Evolutionary conservation across 148 eudicot genomes (phyloP).

Genomic region (Rhododendron ferrugineum): DNA sequence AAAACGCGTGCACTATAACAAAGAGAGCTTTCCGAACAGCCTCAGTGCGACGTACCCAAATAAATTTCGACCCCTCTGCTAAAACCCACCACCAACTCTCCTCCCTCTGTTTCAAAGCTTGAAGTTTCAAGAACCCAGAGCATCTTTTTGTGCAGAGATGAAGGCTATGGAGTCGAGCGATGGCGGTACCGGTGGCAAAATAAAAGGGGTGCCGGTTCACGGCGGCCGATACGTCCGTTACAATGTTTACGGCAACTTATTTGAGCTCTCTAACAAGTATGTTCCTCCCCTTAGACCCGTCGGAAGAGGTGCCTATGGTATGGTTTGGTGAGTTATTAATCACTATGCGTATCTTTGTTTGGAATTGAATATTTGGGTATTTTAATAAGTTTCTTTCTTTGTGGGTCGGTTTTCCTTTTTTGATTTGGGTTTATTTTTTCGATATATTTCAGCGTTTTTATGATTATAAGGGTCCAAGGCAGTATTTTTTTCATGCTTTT

Average conservation of each 20-base stretch:
- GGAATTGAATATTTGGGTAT: background rate
- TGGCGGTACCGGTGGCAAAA: slow-evolving; percentile 7
- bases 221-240: slow-evolving; percentile 62
- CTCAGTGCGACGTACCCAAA: background rate
- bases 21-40: background rate
- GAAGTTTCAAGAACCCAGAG: background rate
- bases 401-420: background rate
- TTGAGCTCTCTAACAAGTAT: slow-evolving; percentile 66
- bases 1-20: background rate
- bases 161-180: slow-evolving; percentile 2
- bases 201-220: slow-evolving; percentile 41
- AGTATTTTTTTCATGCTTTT: background rate
- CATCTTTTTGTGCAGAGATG: background rate
- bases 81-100: background rate
- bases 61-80: background rate
- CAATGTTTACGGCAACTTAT: slow-evolving; percentile 66
- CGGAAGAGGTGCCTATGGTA: slow-evolving; percentile 86
- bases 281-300: slow-evolving; percentile 76
- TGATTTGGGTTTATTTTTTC: background rate
- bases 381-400: background rate
- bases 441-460: background rate
- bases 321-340: slow-evolving; percentile 52
- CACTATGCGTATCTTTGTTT: background rate
- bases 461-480: background rate
- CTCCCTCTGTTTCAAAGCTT: background rate